Evolutionary conservation across 78 protist genomes (phyloP).

Genomic region (Ministeria vibrans): DNA sequence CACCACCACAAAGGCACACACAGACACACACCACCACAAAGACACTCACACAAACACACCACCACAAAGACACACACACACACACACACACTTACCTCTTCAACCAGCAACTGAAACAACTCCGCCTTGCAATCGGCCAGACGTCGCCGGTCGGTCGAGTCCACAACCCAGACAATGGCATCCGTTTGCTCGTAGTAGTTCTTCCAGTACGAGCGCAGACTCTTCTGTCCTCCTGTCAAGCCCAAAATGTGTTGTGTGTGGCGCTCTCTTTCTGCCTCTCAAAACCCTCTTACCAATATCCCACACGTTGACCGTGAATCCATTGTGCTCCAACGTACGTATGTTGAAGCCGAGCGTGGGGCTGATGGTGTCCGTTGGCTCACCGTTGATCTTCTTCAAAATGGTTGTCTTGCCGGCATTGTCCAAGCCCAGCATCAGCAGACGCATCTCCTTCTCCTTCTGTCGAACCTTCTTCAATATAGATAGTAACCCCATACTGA

Average conservation of each 20-base stretch:
- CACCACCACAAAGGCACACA: neutral
- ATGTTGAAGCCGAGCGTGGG: conserved; percentile 99
- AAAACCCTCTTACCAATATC: no score
- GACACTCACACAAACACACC: neutral
- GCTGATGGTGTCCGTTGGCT: conserved; percentile 69
- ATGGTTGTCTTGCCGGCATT: conserved; percentile 99
- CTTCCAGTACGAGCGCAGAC: conserved; percentile 96
- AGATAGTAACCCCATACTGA: no score
- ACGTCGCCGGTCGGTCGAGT: conserved; percentile 81
- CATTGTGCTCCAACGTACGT: conserved; percentile 62
- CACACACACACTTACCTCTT: conserved; percentile 54
- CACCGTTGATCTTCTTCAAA: conserved; percentile 84
- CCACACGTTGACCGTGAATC: conserved; percentile 93
- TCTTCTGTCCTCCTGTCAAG: conserved; percentile 98
- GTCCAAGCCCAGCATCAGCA: conserved; percentile 93
- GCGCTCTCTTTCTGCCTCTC: no score
- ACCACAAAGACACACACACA: neutral
- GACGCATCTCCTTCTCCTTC: conserved; percentile 88
- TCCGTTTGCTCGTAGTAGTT: conserved; percentile 95
- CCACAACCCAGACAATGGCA: conserved; percentile 98
- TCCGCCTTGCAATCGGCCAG: conserved; percentile 73
- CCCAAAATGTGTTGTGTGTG: no score
- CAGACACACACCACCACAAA: neutral
- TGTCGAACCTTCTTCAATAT: no score
- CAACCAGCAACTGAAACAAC: conserved; percentile 61